These are phyloP conservation scores for Parathielavia appendiculata DNA, from an alignment of 495 filamentous ascomycete genomes.

Conservation along the genomic window DNA sequence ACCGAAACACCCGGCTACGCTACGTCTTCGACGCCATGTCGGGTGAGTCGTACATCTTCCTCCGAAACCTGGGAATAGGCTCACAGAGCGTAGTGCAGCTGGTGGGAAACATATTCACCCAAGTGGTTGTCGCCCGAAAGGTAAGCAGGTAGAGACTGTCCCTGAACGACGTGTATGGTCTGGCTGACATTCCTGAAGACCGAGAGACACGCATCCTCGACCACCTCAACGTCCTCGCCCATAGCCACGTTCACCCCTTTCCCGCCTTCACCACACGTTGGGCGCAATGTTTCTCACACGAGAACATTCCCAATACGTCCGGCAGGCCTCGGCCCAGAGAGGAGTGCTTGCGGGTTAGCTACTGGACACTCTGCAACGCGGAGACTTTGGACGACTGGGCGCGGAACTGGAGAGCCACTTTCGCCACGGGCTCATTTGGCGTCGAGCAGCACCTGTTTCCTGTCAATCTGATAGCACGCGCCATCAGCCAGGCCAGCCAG, in stretches of 20 bases:
- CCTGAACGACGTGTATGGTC: background rate
- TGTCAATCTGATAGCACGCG: constrained; percentile 7
- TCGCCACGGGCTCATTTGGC: too few species aligned
- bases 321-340: background rate
- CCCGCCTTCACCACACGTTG: background rate
- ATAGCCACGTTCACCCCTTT: background rate
- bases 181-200: background rate
- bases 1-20: constrained; percentile 1
- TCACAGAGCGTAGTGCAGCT: constrained; percentile 14
- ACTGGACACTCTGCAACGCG: constrained; percentile 16
- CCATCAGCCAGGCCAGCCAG: constrained; percentile 13
- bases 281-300: background rate
- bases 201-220: constrained; percentile 8
- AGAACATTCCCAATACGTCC: background rate
- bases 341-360: constrained; percentile 1
- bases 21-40: constrained; percentile 7
- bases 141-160: background rate
- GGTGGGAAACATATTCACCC: constrained; percentile 1
- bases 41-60: constrained; percentile 5
- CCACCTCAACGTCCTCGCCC: background rate
- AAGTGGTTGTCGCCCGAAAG: constrained; percentile 11
- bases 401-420: background rate
- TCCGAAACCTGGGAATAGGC: background rate
- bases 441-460: constrained; percentile 4
- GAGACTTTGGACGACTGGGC: background rate